Evolutionary conservation across 208 protist genomes (phyloP).

Genomic region (Acanthamoeba castellanii): DNA sequence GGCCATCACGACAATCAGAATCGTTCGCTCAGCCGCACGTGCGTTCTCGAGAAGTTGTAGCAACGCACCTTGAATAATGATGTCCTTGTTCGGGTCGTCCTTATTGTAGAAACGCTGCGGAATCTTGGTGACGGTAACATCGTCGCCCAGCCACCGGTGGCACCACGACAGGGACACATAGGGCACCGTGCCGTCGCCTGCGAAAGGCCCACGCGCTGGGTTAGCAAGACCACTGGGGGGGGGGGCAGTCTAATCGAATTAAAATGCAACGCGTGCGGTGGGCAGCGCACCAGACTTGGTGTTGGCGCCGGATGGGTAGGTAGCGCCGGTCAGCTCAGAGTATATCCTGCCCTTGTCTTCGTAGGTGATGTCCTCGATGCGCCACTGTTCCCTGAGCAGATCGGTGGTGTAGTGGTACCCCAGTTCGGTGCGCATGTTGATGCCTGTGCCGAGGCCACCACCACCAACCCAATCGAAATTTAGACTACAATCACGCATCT

Average conservation of each 20-base stretch:
- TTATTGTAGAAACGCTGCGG: slow-evolving; percentile 50
- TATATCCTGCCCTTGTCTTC: slow-evolving; percentile 12
- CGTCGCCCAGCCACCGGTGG: slow-evolving; percentile 1
- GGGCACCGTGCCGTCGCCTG: slow-evolving; percentile 36
- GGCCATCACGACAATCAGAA: not conserved
- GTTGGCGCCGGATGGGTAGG: not conserved
- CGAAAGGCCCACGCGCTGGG: not conserved
- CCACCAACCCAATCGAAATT: too few relatives aligned
- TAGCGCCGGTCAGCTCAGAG: not conserved
- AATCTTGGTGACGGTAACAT: slow-evolving; percentile 2
- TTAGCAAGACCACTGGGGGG: too few relatives aligned
- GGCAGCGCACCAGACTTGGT: not conserved
- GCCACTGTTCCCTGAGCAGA: not conserved
- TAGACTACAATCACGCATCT: too few relatives aligned
- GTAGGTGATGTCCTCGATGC: slow-evolving; percentile 13
- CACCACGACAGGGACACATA: slow-evolving; percentile 52
- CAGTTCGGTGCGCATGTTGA: slow-evolving; percentile 53
- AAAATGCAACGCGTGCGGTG: not conserved
- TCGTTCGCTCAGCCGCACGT: not conserved
- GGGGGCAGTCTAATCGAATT: too few relatives aligned
- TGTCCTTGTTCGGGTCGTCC: not conserved
- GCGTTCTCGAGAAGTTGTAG: not conserved
- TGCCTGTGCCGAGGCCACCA: not conserved
- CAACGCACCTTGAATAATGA: not conserved
- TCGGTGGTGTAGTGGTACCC: slow-evolving; percentile 4